Base-by-base conservation (phyloP, 305 asterid species). In the Salvia sclarea region DNA sequence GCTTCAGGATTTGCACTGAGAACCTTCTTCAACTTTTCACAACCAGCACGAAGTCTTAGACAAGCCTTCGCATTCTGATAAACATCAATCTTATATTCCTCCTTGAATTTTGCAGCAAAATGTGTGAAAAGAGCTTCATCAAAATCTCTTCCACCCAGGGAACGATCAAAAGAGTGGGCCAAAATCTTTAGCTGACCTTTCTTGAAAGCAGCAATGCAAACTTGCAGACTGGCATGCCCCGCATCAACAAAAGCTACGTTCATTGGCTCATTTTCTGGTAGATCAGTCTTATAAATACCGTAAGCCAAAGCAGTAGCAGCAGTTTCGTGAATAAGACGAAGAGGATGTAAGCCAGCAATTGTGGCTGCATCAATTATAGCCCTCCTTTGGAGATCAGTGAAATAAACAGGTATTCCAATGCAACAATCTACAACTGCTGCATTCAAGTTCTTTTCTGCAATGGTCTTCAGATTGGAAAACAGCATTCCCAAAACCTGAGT, bases 281-380 rank as follows among this genome's bases (percentile, higher is more conserved):
- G 78, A 66, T 94, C 99, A 0, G 97, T 89, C 86, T 94, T 94
- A 69, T 94, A 94, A 65, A 94, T 94, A 69, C 99, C 99, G 73
- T 89, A 94, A 31, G 96, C 97, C 75, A 94, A 72, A 28, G 98
- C 99, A 8, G 98, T 94, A 31, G 99, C 96, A 3, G 99, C 91
- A 1, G 97, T 89, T 77, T 94, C 99, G 10, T 94, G 99, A 72
- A 94, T 72, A 13, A 94, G 85, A 65, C 82, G 91, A 57, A 94
- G 91, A 20, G 99, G 97, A 63, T 87, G 97, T 44, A 94, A 72
- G 20, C 96, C 96, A 75, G 96, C 97, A 22, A 94, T 91, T 3
- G 89, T 85, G 1, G 99, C 97, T 41, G 97, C 99, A 86, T 89
- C 97, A 56, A 91, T 61, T 17, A 91, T 95, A 47, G 97, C 99